Evolutionary conservation across 768 basidiomycete genomes (phyloP), one percentile per base, ranked within the genome.

Genomic region (Suillus clintonianus): DNA sequence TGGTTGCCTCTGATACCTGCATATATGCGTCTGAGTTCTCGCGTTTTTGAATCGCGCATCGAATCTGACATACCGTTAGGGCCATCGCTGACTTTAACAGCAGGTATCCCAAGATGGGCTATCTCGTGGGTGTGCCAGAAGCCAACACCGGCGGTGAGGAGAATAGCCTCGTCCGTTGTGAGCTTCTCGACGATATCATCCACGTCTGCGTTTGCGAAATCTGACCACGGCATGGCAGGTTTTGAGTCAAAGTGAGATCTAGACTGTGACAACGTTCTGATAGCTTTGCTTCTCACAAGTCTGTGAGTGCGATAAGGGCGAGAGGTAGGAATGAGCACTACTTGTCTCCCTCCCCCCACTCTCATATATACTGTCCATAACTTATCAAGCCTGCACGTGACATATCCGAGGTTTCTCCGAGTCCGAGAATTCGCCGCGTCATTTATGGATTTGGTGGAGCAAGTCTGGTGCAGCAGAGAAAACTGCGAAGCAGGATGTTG

Each of bases 61-160:
- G 8, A 37, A 59, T 41, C 47, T 74, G 8, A 64, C 81, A 37
- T 68, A 76, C 90, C 91, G 69, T 92, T 93, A 0, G 91, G 91
- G 2, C 92, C 91, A 79, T 92, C 90, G 77, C 87, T 89, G 70
- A 90, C 87, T 79, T 92, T 91, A 71, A 92, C 78, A 11, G 88
- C 84, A 42, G 91, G 92, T 60, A 94, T 78, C 2, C 88, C 86
- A 2, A 92, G 79, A 9, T 90, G 79, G 22, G 88, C 83, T 30
- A 93, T 76, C 22, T 77, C 78, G 60, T 86, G 84, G 0, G 91
- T 92, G 68, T 89, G 85, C 92, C 91, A 92, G 70, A 89, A 89
- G 17, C 90, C 90, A 22, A 88, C 88, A 19, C 90, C 91, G 2
- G 88, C 89, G 7, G 84, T 89, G 30, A 94, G 79, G 47, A 81